Conservation (phyloP, 352 stramenopile species). For the Pythium sukuiense region DNA sequence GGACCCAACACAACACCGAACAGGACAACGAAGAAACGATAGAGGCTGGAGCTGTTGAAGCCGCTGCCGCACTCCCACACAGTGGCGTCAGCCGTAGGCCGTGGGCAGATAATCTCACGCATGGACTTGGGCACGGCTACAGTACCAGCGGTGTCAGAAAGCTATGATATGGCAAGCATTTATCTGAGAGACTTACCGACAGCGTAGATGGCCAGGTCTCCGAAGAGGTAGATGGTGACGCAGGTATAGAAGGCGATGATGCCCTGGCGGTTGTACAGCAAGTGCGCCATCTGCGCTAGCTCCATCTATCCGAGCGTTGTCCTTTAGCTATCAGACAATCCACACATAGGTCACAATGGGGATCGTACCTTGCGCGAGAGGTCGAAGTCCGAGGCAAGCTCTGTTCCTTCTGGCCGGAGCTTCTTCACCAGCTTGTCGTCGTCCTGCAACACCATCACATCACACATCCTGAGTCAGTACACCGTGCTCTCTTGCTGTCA, state of each 20-base stretch:
- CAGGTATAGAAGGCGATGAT: slow-evolving; percentile 80
- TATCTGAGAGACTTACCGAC: slow-evolving; percentile 56
- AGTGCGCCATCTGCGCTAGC: slow-evolving; percentile 78
- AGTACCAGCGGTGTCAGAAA: not conserved
- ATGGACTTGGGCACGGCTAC: slow-evolving; percentile 87
- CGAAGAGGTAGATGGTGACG: slow-evolving; percentile 82
- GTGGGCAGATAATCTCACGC: slow-evolving; percentile 81
- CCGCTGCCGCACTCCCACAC: slow-evolving; percentile 73
- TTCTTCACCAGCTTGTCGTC: slow-evolving; percentile 58
- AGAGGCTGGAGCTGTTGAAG: slow-evolving; percentile 78
- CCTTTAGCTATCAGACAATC: not conserved
- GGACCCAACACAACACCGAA: slow-evolving; percentile 75
- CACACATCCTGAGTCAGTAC: not conserved
- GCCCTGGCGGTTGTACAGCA: slow-evolving; percentile 66
- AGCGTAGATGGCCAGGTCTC: slow-evolving; percentile 86
- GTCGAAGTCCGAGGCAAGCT: slow-evolving; percentile 56
- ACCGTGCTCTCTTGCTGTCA: not conserved
- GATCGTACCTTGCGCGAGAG: slow-evolving; percentile 67
- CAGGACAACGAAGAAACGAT: slow-evolving; percentile 75
- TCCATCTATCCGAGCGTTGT: slow-evolving; percentile 55
- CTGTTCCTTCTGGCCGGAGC: slow-evolving; percentile 36
- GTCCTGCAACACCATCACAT: slow-evolving; percentile 29
- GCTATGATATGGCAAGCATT: not conserved
- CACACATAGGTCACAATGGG: not conserved
- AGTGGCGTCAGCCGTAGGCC: slow-evolving; percentile 40